Evolutionary conservation across 768 basidiomycete genomes (phyloP).

Genomic region (Pleurotus tuber-regium): DNA sequence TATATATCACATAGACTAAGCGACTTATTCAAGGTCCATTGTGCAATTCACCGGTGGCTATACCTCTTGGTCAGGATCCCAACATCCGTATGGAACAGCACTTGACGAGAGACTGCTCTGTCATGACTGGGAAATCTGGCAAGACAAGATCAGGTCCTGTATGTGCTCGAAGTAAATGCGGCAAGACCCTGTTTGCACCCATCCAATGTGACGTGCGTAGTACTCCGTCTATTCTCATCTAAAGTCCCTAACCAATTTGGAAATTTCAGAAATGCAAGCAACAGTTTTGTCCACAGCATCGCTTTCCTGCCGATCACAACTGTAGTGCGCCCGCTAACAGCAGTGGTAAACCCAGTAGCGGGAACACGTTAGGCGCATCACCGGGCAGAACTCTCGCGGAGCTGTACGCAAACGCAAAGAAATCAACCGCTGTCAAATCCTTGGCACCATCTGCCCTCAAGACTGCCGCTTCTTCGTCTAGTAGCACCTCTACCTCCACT

Average conservation of each 20-base stretch:
- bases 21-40: constrained; percentile 56
- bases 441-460: constrained; percentile 26
- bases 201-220: constrained; percentile 71
- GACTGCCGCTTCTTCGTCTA: constrained; percentile 29
- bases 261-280: constrained; percentile 72
- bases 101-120: constrained; percentile 61
- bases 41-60: constrained; percentile 72
- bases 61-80: constrained; percentile 76
- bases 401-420: constrained; percentile 39
- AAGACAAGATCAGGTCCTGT: constrained; percentile 47
- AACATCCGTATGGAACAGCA: constrained; percentile 81
- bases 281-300: constrained; percentile 77
- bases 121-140: constrained; percentile 59
- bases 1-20: not conserved
- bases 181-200: constrained; percentile 71
- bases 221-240: constrained; percentile 3
- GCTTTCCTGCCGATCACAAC: constrained; percentile 72
- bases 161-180: constrained; percentile 62
- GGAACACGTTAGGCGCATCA: constrained; percentile 14
- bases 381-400: constrained; percentile 20
- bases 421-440: constrained; percentile 32
- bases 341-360: constrained; percentile 15
- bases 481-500: constrained; percentile 18
- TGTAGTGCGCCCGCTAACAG: constrained; percentile 35
- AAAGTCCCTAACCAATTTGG: too few species aligned